These are phyloP conservation scores for Hemisphaericaspora subhashii DNA, from an alignment of 1,139 yeast genomes.

Conservation along the genomic window DNA sequence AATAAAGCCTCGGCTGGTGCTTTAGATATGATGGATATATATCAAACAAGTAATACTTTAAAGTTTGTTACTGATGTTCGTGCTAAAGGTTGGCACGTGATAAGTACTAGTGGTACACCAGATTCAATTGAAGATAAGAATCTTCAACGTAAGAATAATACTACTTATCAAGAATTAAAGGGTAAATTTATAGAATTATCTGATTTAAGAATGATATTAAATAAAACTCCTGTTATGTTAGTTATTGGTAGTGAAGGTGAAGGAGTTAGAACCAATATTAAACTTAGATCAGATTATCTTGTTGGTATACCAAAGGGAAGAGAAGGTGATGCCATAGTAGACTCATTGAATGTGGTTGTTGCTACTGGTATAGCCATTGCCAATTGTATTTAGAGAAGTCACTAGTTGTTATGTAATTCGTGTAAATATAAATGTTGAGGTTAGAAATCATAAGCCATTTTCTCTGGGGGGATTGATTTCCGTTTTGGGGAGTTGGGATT, in stretches of 20 bases:
- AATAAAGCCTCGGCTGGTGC: conserved; percentile 90
- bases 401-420: background rate
- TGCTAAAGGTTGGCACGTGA: conserved; percentile 67
- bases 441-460: background rate
- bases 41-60: conserved; percentile 56
- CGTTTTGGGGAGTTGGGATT: background rate
- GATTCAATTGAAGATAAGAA: conserved; percentile 21
- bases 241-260: conserved; percentile 85
- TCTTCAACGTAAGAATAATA: conserved; percentile 23
- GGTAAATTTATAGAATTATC: conserved; percentile 38
- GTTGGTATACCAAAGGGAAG: conserved; percentile 51
- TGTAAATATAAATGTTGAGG: conserved; percentile 1
- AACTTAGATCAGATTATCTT: conserved; percentile 61
- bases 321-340: conserved; percentile 50
- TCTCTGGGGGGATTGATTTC: too few species aligned
- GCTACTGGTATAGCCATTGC: conserved; percentile 73
- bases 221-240: conserved; percentile 59
- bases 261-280: conserved; percentile 71
- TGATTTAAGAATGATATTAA: conserved; percentile 44
- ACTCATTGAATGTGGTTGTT: conserved; percentile 86
- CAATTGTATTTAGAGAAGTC: conserved; percentile 29
- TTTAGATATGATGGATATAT: conserved; percentile 68
- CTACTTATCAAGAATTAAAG: conserved; percentile 21
- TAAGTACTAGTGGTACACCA: conserved; percentile 57
- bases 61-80: conserved; percentile 58